Evolutionary conservation across 176 grass and related monocot species (phyloP).

Genomic region (Ensete ventricosum): DNA sequence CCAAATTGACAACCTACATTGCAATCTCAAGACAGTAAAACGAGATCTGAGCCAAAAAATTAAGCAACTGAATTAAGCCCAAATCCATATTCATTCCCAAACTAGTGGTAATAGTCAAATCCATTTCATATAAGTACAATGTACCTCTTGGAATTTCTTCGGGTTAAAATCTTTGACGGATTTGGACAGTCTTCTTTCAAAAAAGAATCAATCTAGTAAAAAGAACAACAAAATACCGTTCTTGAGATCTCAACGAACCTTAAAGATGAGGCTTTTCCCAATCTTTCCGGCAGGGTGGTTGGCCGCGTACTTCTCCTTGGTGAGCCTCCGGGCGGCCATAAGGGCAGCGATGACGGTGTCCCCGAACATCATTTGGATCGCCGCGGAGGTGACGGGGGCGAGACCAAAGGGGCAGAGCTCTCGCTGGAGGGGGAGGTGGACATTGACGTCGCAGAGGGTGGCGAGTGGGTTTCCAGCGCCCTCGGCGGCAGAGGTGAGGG

Average conservation of each 20-base stretch:
- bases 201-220: not conserved
- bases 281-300: conserved; percentile 98
- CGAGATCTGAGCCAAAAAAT: not conserved
- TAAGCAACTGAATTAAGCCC: not conserved
- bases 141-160: not conserved
- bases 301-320: conserved; percentile 62
- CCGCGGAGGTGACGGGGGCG: conserved; percentile 76
- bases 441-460: conserved; percentile 63
- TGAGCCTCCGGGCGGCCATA: conserved; percentile 56
- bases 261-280: conserved; percentile 92
- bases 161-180: not conserved
- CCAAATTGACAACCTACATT: not conserved
- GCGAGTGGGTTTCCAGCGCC: conserved; percentile 48
- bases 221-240: not conserved
- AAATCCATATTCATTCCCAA: not conserved
- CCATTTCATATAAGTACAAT: not conserved
- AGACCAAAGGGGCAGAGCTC: conserved; percentile 91
- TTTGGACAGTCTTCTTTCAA: not conserved
- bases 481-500: conserved; percentile 56
- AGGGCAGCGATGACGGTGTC: conserved; percentile 77
- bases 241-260: conserved; percentile 28
- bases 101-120: not conserved
- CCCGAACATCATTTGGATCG: conserved; percentile 87
- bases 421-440: conserved; percentile 89
- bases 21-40: not conserved